Base-by-base conservation (phyloP, 768 basidiomycete genomes). In the Auricularia sp. region DNA sequence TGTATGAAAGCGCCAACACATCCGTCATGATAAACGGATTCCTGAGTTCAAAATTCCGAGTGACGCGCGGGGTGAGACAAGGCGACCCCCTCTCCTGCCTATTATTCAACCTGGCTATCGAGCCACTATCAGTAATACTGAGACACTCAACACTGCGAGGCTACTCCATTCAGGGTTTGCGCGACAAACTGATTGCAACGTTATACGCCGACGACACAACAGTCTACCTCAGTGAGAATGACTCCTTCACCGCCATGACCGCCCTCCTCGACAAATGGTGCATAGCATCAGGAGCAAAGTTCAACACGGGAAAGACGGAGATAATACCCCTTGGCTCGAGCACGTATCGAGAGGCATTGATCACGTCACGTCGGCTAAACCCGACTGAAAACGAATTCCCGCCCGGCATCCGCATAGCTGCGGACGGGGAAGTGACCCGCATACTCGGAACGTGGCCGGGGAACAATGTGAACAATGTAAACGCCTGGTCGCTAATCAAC, bases 181-280 rank as follows among this genome's bases (percentile, higher is more conserved):
- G 18, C 0, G 21, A 70, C 3, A 64, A 36, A 2, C 34, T 74
- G 0, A 64, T 69, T 0, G 36, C 70, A 0, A 68, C 70, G 5
- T 62, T 77, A 0, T 77, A 79, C 66, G 77, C 79, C 0, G 77
- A 81, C 64, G 78, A 80, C 66, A 79, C 78, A 14, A 74, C 74
- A 1, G 72, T 74, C 0, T 77, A 70, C 66, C 73, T 81, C 0
- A 67, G 66, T 1, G 11, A 64, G 0, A 77, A 81, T 58, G 60
- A 67, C 6, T 29, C 29, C 1, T 29, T 29, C 2, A 29, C 29
- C 2, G 29, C 29, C 1, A 1, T 29, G 29, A 29, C 29, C 29
- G 2, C 29, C 29, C 29, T 39, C 39, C 39, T 39, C 1, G 39
- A 39, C 39, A 39, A 7, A 1, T 39, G 39, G 39, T 39, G 39